These are phyloP conservation scores for Penicillium ucsense DNA, from an alignment of 495 filamentous ascomycete species.

Conservation along the genomic window DNA sequence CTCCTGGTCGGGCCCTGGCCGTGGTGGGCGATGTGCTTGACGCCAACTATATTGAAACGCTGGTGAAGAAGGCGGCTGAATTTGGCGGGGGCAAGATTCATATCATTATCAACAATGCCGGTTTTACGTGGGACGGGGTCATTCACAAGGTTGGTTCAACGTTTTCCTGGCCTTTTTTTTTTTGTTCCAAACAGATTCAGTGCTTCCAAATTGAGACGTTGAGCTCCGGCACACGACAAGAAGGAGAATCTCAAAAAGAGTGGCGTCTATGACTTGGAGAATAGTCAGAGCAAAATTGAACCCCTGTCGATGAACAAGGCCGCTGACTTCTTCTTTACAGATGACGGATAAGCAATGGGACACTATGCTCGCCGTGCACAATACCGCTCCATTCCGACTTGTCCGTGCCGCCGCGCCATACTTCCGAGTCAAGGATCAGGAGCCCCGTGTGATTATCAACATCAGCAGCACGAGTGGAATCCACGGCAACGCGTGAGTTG, in stretches of 20 bases:
- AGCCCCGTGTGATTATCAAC: constrained; percentile 69
- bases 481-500: constrained; percentile 64
- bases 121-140: constrained; percentile 83
- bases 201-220: too few species aligned
- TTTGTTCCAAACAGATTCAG: too few species aligned
- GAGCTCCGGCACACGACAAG: too few species aligned
- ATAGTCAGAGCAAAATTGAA: too few species aligned
- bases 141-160: constrained; percentile 60
- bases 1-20: constrained; percentile 53
- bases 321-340: constrained; percentile 21
- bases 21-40: constrained; percentile 67
- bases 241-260: too few species aligned
- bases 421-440: constrained; percentile 78
- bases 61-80: constrained; percentile 64
- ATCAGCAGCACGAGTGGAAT: constrained; percentile 70
- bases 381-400: constrained; percentile 74
- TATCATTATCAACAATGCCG: constrained; percentile 81
- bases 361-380: constrained; percentile 71
- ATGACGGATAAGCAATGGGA: constrained; percentile 90
- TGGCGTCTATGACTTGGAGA: too few species aligned
- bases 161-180: background rate
- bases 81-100: constrained; percentile 83
- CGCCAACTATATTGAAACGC: constrained; percentile 50
- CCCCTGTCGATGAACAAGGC: background rate
- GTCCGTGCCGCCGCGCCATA: constrained; percentile 70